Conservation (phyloP, 768 basidiomycete genomes). For the Hygrocybe punicea region DNA sequence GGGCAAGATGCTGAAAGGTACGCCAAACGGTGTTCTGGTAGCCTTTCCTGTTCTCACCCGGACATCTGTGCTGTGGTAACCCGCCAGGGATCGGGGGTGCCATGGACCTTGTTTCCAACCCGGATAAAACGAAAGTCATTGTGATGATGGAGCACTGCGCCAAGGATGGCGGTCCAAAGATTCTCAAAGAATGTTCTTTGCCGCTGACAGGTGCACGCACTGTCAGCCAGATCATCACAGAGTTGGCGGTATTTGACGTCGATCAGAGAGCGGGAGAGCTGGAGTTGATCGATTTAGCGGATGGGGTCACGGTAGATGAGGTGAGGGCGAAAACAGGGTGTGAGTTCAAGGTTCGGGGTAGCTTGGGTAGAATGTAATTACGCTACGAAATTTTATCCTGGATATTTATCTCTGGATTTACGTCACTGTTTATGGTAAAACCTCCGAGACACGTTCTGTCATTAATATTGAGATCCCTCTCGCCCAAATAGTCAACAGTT, state of each 20-base stretch:
- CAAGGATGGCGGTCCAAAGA: constrained; percentile 87
- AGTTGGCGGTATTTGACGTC: constrained; percentile 86
- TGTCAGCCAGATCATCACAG: constrained; percentile 90
- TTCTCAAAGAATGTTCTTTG: constrained; percentile 73
- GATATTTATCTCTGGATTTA: too few relatives aligned
- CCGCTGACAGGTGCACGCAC: constrained; percentile 86
- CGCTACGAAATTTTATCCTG: too few relatives aligned
- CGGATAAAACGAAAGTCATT: constrained; percentile 90
- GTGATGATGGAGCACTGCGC: constrained; percentile 88
- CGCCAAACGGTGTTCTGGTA: not conserved
- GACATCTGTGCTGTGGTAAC: constrained; percentile 10
- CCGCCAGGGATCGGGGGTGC: constrained; percentile 84
- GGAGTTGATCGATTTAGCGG: constrained; percentile 77
- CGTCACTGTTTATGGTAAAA: too few relatives aligned
- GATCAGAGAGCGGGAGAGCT: constrained; percentile 71
- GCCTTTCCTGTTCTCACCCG: not conserved
- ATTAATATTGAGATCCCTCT: too few relatives aligned
- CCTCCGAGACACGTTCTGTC: too few relatives aligned
- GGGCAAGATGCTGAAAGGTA: constrained; percentile 84
- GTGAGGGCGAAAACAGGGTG: constrained; percentile 85
- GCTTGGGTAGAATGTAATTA: constrained; percentile 49
- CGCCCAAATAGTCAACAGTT: too few relatives aligned
- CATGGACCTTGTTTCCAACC: constrained; percentile 95
- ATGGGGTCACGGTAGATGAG: constrained; percentile 79
- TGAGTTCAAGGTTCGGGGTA: constrained; percentile 61